phyloP scores from a whole-genome alignment of 129 eudicot species.

The Centaurea solstitialis region DNA sequence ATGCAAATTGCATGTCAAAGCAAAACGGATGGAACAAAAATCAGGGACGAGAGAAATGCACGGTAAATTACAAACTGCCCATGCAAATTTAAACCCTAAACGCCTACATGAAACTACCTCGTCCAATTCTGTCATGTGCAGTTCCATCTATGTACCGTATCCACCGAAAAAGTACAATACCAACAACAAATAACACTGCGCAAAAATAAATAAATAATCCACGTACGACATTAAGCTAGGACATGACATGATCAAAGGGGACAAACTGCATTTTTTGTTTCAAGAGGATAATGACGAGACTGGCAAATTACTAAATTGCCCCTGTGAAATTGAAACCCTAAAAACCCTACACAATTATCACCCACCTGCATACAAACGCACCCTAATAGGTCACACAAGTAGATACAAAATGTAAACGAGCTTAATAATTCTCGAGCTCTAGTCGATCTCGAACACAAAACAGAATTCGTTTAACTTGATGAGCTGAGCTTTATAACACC shows the following conservation, averaged over 20 bases:
- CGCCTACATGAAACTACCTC: not conserved
- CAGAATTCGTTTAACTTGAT: no score
- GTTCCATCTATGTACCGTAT: not conserved
- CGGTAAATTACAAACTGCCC: not conserved
- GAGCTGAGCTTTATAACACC: no score
- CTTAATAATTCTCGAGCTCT: no score
- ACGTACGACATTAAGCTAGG: not conserved
- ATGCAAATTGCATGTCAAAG: no score
- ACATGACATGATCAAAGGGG: not conserved
- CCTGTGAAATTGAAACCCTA: not conserved
- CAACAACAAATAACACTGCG: not conserved
- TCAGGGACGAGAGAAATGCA: not conserved
- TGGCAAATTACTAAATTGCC: not conserved
- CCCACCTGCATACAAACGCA: not conserved
- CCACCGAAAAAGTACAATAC: not conserved
- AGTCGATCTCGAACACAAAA: no score
- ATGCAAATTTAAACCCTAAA: not conserved
- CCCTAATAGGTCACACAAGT: not conserved
- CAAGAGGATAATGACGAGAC: not conserved
- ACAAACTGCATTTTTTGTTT: not conserved
- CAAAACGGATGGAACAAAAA: not conserved
- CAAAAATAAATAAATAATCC: no score
- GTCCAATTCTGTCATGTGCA: not conserved
- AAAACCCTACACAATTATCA: not conserved
- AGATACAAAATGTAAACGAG: not conserved